A percentile compares a stretch with the other conserved stretches of the same genome.
phyloP scores from a whole-genome alignment of 1,139 yeast genomes.

The Candida tropicalis region DNA sequence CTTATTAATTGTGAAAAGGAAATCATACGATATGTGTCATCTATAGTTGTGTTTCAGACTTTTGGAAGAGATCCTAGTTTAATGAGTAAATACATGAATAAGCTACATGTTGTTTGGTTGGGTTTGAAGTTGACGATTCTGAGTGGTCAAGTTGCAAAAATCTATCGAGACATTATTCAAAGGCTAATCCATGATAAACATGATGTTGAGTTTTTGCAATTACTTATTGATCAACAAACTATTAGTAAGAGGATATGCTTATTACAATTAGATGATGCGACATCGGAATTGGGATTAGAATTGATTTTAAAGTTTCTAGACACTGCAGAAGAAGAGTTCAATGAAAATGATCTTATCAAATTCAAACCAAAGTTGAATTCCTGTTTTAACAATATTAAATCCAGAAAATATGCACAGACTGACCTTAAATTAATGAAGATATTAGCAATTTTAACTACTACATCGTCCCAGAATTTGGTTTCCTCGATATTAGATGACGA shows the following conservation, averaged over 20 bases:
- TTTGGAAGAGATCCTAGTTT: not conserved
- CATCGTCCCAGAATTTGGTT: not conserved
- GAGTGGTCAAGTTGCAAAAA: conserved; percentile 1
- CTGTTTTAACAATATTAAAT: not conserved
- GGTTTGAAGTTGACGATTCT: not conserved
- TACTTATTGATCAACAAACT: not conserved
- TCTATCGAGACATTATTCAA: conserved; percentile 2
- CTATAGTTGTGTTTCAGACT: conserved; percentile 1
- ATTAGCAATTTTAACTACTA: conserved; percentile 6
- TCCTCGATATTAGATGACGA: not conserved
- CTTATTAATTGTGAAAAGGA: not conserved
- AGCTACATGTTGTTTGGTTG: not conserved
- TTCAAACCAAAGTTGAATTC: not conserved
- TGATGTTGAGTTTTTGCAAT: not conserved
- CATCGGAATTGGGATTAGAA: not conserved
- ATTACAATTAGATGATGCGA: not conserved
- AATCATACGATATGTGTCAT: not conserved
- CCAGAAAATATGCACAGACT: not conserved
- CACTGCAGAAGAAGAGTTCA: not conserved
- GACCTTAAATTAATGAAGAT: conserved; percentile 11
- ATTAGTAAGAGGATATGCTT: not conserved
- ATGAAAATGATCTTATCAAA: not conserved
- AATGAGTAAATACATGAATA: not conserved
- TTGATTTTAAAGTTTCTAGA: not conserved
- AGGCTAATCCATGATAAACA: not conserved